Evolutionary conservation across 2,329 filamentous ascomycete genomes (phyloP), one percentile per base, ranked within the genome.

Genomic region (Aspergillus pseudoviridinutans): DNA sequence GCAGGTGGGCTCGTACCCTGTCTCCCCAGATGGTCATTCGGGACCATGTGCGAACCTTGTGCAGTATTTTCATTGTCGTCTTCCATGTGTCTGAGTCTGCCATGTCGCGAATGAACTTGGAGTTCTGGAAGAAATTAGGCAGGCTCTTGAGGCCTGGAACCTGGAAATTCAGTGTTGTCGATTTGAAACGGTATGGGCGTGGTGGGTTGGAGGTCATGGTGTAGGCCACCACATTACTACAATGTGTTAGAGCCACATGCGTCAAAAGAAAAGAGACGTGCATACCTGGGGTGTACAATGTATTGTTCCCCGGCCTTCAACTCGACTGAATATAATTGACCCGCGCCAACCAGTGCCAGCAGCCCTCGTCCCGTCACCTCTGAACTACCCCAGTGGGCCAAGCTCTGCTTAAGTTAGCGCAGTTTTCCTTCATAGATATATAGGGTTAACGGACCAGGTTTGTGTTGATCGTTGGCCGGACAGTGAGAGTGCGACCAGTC

Each of bases 1-100:
- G 22, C 12, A 32, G 51, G 44, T 35, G 27, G 17, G 8, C 50
- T 12, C 79, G 66, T 77, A 87, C 84, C 61, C 93, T 80, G 71
- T 99, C 94, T 24, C 94, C 94, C 91, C 92, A 97, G 56, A 99
- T 89, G 1, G 90, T 90, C 68, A 90, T 84, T 59, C 92, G 84
- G 46, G 88, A 81, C 77, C 88, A 87, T 0, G 92, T 96, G 59
- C 91, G 85, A 22, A 95, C 64, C 41, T 78, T 84, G 74, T 89
- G 90, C 7, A 89, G 74, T 29, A 85, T 69, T n/a, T 82, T 81
- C 46, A 87, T 82, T 1, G 91, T 63, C 8, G 83, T 79, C 68
- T 87, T 89, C 86, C 92, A 97, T 3, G 85, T 84, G 14, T 83
- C 78, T 3, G 90, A 90, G 60, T 86, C 82, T 56, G 87, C 84